phyloP scores from a whole-genome alignment of 352 stramenopile species.

The Phytophthora cactorum region DNA sequence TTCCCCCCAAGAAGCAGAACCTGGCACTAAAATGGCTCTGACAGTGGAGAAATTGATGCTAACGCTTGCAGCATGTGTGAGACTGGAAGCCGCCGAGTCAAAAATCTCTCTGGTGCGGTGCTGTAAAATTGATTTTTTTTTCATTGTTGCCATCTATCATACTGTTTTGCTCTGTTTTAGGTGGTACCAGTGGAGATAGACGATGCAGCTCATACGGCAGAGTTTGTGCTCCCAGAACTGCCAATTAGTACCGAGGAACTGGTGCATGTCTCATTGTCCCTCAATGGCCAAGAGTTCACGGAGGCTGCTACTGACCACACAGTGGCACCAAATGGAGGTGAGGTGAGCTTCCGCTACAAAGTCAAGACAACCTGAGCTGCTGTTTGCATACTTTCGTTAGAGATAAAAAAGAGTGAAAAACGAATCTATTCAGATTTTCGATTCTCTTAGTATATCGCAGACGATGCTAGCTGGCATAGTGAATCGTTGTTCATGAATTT shows the following conservation, averaged over 20 bases:
- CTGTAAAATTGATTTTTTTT: neutral
- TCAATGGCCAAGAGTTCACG: constrained; percentile 48
- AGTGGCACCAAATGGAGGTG: neutral
- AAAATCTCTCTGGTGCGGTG: constrained; percentile 32
- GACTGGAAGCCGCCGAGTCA: constrained; percentile 15
- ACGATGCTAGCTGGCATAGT: too few species aligned
- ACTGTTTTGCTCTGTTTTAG: constrained; percentile 15
- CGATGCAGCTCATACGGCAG: constrained; percentile 23
- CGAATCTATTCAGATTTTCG: too few species aligned
- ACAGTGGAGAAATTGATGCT: constrained; percentile 25
- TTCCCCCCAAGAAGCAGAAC: constrained; percentile 26
- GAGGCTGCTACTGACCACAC: neutral
- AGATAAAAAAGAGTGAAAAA: too few species aligned
- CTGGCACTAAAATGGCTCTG: constrained; percentile 29
- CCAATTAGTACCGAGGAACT: constrained; percentile 17
- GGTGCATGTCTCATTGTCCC: constrained; percentile 35
- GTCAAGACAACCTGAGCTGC: neutral
- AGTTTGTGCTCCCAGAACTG: constrained; percentile 38
- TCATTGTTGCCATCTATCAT: constrained; percentile 2
- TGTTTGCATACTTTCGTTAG: neutral
- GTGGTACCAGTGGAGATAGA: constrained; percentile 36
- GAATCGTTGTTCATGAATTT: too few species aligned
- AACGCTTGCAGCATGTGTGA: constrained; percentile 30
- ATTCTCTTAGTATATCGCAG: too few species aligned
- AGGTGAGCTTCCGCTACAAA: constrained; percentile 32